Evolutionary conservation across 192 early-diverging fungal genomes (phyloP), one percentile per base, ranked within the genome.

Genomic region (Thoreauomyces humboldtii): DNA sequence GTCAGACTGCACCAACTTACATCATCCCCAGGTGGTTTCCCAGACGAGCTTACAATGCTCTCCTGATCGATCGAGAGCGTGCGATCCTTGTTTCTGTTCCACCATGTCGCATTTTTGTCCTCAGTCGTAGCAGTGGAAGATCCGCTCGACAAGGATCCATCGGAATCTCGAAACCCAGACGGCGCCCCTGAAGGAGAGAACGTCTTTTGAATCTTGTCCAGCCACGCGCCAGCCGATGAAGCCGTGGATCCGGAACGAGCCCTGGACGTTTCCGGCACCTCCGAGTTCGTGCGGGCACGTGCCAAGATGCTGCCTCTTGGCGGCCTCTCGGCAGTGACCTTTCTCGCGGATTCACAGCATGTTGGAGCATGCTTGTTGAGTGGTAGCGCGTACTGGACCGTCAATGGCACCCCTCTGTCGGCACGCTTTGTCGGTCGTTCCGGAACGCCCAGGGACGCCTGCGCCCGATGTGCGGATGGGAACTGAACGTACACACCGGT

Each of bases 311-410:
- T 28, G 17, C 50, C n/a, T 15, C 37, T 68, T 56, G 29, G 21
- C 17, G 27, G 58, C 42, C 25, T 61, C 54, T 41, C 64, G 3
- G 27, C 15, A 12, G 37, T 22, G 15, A 36, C 15, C 35, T 34
- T 37, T 9, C 45, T 21, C 27, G 59, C 37, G 34, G 48, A 56
- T n/a, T 69, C 59, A 29, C 46, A 58, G 34, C 35, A 45, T 15
- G 64, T 64, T 33, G 80, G 47, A 0, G 72, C 71, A 28, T 82
- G 57, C 31, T 77, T 77, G 17, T 81, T 84, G 36, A 83, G 72
- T 0, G 86, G 86, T 46, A 77, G 87, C 2, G 87, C 82, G 32
- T 72, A 64, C 45, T 84, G 74, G 6, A 84, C 48, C 35, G 85
- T 82, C 5, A 77, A 46, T 1, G 89, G 89, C 7, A 86, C 66